These are phyloP conservation scores for Fusarium ambrosium DNA, from an alignment of 2,329 filamentous ascomycete genomes.

Conservation along the genomic window DNA sequence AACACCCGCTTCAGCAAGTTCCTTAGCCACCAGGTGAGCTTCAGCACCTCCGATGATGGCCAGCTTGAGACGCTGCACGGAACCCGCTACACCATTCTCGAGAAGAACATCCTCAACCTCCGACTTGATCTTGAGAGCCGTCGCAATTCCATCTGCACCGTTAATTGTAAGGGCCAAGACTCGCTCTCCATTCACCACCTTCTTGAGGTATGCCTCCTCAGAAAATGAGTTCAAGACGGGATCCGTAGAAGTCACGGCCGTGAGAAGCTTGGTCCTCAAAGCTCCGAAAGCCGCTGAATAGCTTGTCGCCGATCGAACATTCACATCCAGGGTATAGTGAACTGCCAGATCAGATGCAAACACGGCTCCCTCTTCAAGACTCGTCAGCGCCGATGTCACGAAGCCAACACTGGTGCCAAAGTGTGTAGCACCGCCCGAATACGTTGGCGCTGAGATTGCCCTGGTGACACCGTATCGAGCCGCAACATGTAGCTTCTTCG, in stretches of 20 bases:
- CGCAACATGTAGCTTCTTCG: conserved; percentile 67
- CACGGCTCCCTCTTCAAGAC: conserved; percentile 63
- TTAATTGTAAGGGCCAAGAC: conserved; percentile 71
- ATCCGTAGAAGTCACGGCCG: conserved; percentile 58
- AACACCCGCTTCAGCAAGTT: conserved; percentile 68
- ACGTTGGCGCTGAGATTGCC: conserved; percentile 69
- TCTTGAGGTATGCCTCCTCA: conserved; percentile 64
- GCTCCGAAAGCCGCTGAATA: conserved; percentile 67
- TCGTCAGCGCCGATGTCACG: conserved; percentile 62
- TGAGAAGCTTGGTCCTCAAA: conserved; percentile 67
- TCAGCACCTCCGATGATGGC: conserved; percentile 74
- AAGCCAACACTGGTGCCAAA: conserved; percentile 72
- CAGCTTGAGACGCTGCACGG: conserved; percentile 59
- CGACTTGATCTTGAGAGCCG: conserved; percentile 70
- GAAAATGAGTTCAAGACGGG: conserved; percentile 58
- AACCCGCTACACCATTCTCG: conserved; percentile 4
- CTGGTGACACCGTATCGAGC: conserved; percentile 70
- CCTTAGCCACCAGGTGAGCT: conserved; percentile 69
- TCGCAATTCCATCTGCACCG: conserved; percentile 73
- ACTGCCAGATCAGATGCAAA: conserved; percentile 68
- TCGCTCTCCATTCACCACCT: conserved; percentile 66
- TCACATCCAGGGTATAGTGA: conserved; percentile 69
- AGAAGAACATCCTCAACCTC: conserved; percentile 63
- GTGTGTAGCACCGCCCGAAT: conserved; percentile 58
- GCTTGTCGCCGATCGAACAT: conserved; percentile 58